Base-by-base conservation (phyloP, 1,284 basidiomycete species). In the Sporisorium iseilematis-ciliati region DNA sequence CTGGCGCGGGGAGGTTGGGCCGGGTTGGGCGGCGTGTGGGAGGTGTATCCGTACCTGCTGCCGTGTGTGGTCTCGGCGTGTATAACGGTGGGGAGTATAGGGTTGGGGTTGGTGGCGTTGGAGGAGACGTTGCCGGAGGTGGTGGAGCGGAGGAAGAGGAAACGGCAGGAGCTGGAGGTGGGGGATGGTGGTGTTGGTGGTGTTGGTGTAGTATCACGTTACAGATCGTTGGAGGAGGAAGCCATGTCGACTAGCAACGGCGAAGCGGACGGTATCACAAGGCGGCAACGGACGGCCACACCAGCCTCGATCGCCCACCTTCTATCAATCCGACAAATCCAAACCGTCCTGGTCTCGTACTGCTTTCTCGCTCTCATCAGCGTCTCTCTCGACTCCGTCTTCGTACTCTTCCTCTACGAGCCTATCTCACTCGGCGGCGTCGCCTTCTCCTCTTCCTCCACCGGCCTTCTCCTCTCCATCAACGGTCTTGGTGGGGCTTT, bases 101-200 rank as follows among this genome's bases (percentile, higher is more conserved):
- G 82, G 14, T 33, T 83, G 12, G 83, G 79, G 4, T 53, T 77
- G 16, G 56, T 85, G 38, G 82, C 78, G 41, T 73, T 87, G 51
- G 78, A 85, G 48, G 86, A 87, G 63, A 81, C 79, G 33, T 55
- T 81, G 41, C 77, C 79, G 23, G 52, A 43, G 29, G 73, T 72
- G 11, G 77, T 77, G 20, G 60, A 66, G 56, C 45, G 52, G 12
- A 52, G 71, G 51, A 48, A 21, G 40, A n/a, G 8, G 7, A 50
- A 52, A 14, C 31, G 31, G 31, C 43, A 56, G 29, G 18, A 23
- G 23, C 16, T 35, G 40, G 42, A 48, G 18, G 35, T 31, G 7
- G 16, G 2, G 35, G 25, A n/a, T 20, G 18, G 33, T 16, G 12
- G 18, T 20, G 2, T 3, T 0, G 11, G n/a, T n/a, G n/a, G n/a